A percentile compares a stretch with the other conserved stretches of the same genome.
These are phyloP conservation scores for Hypocreales sp. DNA, from an alignment of 2,329 filamentous ascomycete genomes.

Conservation along the genomic window DNA sequence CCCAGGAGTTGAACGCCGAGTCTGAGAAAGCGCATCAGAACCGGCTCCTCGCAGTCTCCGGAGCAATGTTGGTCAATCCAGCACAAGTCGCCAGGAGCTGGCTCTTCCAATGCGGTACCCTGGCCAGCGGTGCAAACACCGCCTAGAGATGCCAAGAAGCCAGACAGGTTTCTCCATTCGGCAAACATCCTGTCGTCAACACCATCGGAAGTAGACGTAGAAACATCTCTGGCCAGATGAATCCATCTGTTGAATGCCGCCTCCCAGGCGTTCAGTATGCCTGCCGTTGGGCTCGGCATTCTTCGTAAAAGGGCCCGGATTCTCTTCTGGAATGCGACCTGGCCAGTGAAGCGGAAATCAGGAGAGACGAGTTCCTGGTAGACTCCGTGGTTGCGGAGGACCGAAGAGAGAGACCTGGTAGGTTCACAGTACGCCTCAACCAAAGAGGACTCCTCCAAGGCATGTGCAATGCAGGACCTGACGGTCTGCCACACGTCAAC, in stretches of 20 bases:
- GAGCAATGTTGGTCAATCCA: constrained; percentile 50
- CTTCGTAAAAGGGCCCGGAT: constrained; percentile 42
- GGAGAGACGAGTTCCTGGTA: constrained; percentile 48
- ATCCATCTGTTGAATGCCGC: constrained; percentile 50
- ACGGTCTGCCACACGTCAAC: constrained; percentile 50
- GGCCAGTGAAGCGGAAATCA: constrained; percentile 49
- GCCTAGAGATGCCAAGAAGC: constrained; percentile 51
- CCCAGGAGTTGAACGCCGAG: constrained; percentile 50
- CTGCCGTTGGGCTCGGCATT: constrained; percentile 46
- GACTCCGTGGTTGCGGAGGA: constrained; percentile 44
- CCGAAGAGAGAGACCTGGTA: constrained; percentile 31
- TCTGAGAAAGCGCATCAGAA: constrained; percentile 43
- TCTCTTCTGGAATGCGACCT: constrained; percentile 56
- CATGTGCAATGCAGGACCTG: constrained; percentile 43
- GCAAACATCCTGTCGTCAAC: constrained; percentile 40
- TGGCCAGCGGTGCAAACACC: constrained; percentile 50
- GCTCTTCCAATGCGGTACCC: constrained; percentile 39
- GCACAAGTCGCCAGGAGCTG: constrained; percentile 36
- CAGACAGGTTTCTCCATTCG: constrained; percentile 56
- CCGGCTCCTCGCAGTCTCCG: constrained; percentile 44
- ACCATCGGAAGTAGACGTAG: constrained; percentile 31
- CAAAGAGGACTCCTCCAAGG: too few relatives aligned
- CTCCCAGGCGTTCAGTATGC: constrained; percentile 55
- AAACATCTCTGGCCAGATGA: constrained; percentile 46
- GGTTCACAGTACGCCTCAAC: too few relatives aligned